Percentiles rank a stretch among this genome's conserved stretches.
Conservation (phyloP, 2,329 filamentous ascomycete species). For the Fusarium sp. region DNA sequence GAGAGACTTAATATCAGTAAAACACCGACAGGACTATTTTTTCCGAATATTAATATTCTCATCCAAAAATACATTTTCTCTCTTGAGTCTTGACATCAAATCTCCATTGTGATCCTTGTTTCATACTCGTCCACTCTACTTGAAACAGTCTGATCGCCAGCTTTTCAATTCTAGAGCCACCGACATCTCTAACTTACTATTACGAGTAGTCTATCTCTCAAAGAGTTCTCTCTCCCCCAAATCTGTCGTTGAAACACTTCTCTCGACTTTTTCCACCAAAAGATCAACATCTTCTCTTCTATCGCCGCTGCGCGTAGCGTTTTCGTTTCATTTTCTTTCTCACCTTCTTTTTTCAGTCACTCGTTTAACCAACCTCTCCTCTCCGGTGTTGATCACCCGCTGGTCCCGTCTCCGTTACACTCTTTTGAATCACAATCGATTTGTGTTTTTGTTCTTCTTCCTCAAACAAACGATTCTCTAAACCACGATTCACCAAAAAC, state of each 20-base stretch:
- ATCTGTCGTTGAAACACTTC: not conserved
- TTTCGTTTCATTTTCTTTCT: slow-evolving; percentile 14
- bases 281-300: not conserved
- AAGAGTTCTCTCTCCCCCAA: not conserved
- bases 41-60: not conserved
- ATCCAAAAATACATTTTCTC: not conserved
- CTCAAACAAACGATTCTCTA: not conserved
- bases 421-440: slow-evolving; percentile 15
- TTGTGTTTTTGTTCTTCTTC: not conserved
- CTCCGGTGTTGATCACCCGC: slow-evolving; percentile 33
- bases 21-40: not conserved
- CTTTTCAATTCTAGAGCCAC: not conserved
- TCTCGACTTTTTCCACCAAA: not conserved
- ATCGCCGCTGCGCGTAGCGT: slow-evolving; percentile 23
- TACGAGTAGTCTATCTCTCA: not conserved
- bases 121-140: slow-evolving; percentile 34
- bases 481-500: not conserved
- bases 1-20: not conserved
- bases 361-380: slow-evolving; percentile 18
- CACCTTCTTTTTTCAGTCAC: slow-evolving; percentile 23
- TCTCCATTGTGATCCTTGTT: slow-evolving; percentile 17
- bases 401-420: slow-evolving; percentile 15
- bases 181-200: not conserved
- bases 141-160: slow-evolving; percentile 40
- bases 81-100: too few relatives aligned